A percentile compares a stretch with the other conserved stretches of the same genome.
phyloP scores from a whole-genome alignment of 2,329 filamentous ascomycete genomes.

The Neofusicoccum sp. region DNA sequence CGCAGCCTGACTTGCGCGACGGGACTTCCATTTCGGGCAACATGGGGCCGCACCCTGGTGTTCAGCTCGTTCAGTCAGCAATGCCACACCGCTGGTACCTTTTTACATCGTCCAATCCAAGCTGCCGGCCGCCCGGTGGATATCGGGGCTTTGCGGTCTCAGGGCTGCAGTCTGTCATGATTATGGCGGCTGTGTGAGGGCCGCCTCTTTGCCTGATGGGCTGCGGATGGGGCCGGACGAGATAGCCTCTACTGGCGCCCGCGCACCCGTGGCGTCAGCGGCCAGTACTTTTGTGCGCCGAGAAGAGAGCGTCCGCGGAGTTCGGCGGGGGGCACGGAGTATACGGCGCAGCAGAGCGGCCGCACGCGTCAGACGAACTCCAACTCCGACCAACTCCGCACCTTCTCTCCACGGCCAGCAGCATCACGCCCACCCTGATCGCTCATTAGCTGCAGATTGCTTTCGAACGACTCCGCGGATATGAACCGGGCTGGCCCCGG shows the following conservation, averaged over 20 bases:
- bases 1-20: neutral
- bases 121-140: neutral
- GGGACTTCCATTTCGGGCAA: slow-evolving; percentile 4
- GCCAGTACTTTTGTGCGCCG: neutral
- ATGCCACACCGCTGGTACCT: slow-evolving; percentile 8
- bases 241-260: neutral
- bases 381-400: slow-evolving; percentile 13
- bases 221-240: neutral
- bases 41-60: neutral
- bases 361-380: neutral
- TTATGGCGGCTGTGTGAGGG: neutral
- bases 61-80: slow-evolving; percentile 16
- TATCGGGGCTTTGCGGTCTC: neutral
- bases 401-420: neutral
- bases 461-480: neutral
- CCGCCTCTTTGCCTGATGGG: neutral
- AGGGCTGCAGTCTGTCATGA: slow-evolving; percentile 1
- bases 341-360: neutral
- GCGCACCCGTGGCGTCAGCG: neutral
- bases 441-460: neutral
- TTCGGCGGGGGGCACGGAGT: neutral
- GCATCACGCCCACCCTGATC: neutral
- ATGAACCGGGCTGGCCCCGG: neutral
- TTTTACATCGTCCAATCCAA: neutral
- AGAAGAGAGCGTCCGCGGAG: neutral